Base-by-base conservation (phyloP, 768 basidiomycete species). In the Macrolepiota albuminosa region DNA sequence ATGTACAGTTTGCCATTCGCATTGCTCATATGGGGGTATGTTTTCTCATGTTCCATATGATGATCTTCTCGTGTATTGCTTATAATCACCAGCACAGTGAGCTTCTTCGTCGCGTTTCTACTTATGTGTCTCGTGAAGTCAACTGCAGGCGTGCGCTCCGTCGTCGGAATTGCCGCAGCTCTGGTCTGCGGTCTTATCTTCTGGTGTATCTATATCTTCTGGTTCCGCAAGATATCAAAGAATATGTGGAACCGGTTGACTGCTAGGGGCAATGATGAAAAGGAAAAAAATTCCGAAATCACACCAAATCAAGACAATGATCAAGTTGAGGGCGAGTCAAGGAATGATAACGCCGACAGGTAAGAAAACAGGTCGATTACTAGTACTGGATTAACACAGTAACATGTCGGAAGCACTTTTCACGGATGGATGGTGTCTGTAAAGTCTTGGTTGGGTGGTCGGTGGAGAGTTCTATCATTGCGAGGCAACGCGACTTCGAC, bases 11-110 rank as follows among this genome's bases (percentile, higher is more conserved):
- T 62, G 21, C 61, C 61, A 14, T 62, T 49, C 14, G 57, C 48
- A 11, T 50, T 62, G 13, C 61, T 62, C 16, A 50, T 34, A 48
- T 61, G 51, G 51, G 56, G 42, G 61, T 61, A 51, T 34, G 60
- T 52, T 45, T 13, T 26, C 39, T 21, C 24, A 10, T 11, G 9
- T 13, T n/a, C 24, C 39, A 16, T 31, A 37, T n/a, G n/a, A 31
- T 11, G 1, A 21, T 4, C 11, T 50, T 5, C n/a, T 51, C 42
- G 33, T 58, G 21, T 10, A 4, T n/a, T n/a, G 13, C 18, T n/a
- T 3, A 36, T 46, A 34, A 6, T 5, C 11, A 2, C 50, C 49
- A 58, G 58, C 26, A 58, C 53, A 42, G 11, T 4, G 14, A 45
- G 51, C 3, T 58, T 58, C 43, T 21, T 58, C 2, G 7, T 39